Percentiles rank a stretch among this genome's conserved stretches.
These are phyloP conservation scores for Trapa incisa DNA, from an alignment of 345 rosid genomes.

Conservation along the genomic window DNA sequence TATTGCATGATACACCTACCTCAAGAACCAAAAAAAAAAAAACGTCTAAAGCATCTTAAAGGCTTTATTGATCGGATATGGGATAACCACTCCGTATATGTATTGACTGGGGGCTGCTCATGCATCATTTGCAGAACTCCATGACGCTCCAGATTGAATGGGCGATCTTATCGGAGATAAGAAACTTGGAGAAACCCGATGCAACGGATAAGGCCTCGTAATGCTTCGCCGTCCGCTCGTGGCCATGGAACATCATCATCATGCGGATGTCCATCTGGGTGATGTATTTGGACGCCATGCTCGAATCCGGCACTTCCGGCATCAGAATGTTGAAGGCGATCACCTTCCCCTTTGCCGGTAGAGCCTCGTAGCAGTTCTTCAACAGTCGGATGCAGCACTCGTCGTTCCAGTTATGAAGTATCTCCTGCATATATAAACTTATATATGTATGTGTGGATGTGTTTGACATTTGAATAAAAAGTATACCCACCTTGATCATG, in stretches of 20 bases:
- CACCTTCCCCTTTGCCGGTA: slow-evolving; percentile 10
- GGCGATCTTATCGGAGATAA: neutral
- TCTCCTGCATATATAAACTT: neutral
- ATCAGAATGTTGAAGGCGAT: neutral
- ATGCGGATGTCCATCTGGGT: slow-evolving; percentile 1
- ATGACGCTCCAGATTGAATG: slow-evolving; percentile 4
- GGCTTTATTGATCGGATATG: no score
- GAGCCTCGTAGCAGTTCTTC: slow-evolving; percentile 15
- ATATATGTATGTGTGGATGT: no score
- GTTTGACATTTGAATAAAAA: no score
- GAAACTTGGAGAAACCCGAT: slow-evolving; percentile 9
- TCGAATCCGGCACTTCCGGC: slow-evolving; percentile 11
- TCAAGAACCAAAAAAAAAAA: no score
- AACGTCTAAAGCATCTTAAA: no score
- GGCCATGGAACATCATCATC: slow-evolving; percentile 8
- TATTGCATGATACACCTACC: no score
- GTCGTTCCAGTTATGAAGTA: slow-evolving; percentile 15
- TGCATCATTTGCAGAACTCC: slow-evolving; percentile 10
- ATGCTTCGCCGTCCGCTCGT: slow-evolving; percentile 14
- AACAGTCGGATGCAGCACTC: slow-evolving; percentile 10
- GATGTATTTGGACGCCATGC: slow-evolving; percentile 2
- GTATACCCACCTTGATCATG: slow-evolving; percentile 13
- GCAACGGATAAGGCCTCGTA: slow-evolving; percentile 7
- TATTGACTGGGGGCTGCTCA: no score
- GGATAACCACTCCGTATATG: no score